Base-by-base conservation (phyloP, 1,284 basidiomycete species). In the Ceratobasidium theobromae region DNA sequence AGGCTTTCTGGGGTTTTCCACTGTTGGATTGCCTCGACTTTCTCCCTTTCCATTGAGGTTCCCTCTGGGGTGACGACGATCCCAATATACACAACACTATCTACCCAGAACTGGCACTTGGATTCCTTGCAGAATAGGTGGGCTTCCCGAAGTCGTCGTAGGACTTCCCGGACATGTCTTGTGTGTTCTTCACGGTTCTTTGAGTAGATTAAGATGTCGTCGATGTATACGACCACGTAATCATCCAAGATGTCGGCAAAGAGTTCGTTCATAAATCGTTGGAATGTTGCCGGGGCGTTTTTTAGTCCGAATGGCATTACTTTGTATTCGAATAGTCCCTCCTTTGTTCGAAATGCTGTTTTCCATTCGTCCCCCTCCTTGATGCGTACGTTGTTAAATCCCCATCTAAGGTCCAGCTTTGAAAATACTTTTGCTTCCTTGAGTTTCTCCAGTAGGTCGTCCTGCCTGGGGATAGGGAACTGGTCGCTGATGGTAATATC, bases 361-460 rank as follows among this genome's bases (percentile, higher is more conserved):
- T 62, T 62, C 57, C 57, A 62, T 2, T 62, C 33, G 49, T 62
- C 57, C 1, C 57, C 57, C 18, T 21, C 14, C 1, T 16, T 23
- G 3, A 62, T 62, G 11, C 49, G 52, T 1, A 62, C 2, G 9
- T 58, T 48, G 3, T 62, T 60, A 2, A n/a, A 62, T 11, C 57
- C 57, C 49, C 49, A 60, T 57, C 65, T 8, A 1, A 67, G 45
- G n/a, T 67, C 43, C 14, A 67, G 21, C 18, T 67, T 58, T 8
- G 65, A n/a, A 23, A 67, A 67, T 6, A 46, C 28, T 23, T 28
- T 60, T 5, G 41, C 43, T 2, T 43, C 46, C n/a, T 38, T 33
- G 0, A 67, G 4, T 28, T 40, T 48, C 9, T 57, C 54, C 6
- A 58, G 8, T 8, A 38, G 35, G 16, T 38, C 35, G 35, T 38